Base-by-base conservation (phyloP, 768 basidiomycete genomes). In the Nidularia pulvinata region DNA sequence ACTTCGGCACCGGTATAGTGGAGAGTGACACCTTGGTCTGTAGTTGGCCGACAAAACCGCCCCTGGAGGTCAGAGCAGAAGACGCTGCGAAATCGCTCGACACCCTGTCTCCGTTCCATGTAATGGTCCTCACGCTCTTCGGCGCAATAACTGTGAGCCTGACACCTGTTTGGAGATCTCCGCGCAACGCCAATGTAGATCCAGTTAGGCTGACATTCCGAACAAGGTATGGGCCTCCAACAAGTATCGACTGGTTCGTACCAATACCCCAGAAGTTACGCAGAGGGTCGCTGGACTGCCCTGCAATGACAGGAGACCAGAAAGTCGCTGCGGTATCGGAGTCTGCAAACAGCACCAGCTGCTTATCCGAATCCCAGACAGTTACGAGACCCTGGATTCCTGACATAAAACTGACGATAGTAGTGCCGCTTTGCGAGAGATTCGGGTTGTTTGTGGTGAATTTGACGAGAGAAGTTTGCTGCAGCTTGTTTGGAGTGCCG, bases 241-340 rank as follows among this genome's bases (percentile, higher is more conserved):
- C 76, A 1, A 94, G 72, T 25, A 89, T 74, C 9, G 86, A 82
- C 3, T 76, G 65, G 59, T 92, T 91, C 22, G 87, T 85, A 30
- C 91, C 91, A 49, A 90, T 70, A 50, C 83, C 76, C 86, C 87
- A 93, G 74, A 76, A 92, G 58, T 81, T 83, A 42, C 71, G 72
- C 52, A 86, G 75, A 10, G 77, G 72, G 32, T 76, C 69, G 3
- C 62, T 66, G 4, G 65, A 57, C 5, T 63, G 57, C 0, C 70
- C 68, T 5, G 84, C 67, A 43, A 93, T 74, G 14, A 81, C 77
- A 1, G 93, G 93, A 4, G 86, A 76, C 85, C 88, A 94, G 73
- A 91, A 91, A 0, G 85, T 86, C 33, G 77, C 80, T 2, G 86
- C 85, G 0, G 87, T 88, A 11, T 62, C 69, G 0, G 83, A 76